phyloP scores from a whole-genome alignment of 768 basidiomycete genomes.

The Coprinopsis cinerea region DNA sequence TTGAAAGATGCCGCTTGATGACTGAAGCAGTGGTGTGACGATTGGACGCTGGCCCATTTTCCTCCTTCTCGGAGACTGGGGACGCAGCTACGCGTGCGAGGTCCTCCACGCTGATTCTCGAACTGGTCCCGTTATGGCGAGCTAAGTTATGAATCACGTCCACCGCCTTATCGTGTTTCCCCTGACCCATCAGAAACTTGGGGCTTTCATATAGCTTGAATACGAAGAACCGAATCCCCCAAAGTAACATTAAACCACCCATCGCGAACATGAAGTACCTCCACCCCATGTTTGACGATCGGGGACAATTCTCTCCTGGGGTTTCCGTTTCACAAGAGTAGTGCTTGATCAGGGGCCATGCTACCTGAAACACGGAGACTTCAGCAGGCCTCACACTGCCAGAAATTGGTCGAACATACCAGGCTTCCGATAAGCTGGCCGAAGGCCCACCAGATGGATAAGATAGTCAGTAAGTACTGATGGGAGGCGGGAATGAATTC shows the following conservation, averaged over 20 bases:
- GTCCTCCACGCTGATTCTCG: conserved; percentile 43
- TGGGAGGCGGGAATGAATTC: conserved; percentile 69
- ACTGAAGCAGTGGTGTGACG: no score
- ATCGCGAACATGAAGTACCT: conserved; percentile 68
- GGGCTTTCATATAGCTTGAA: conserved; percentile 71
- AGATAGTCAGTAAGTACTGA: conserved; percentile 68
- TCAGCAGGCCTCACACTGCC: neutral
- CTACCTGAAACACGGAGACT: conserved; percentile 35
- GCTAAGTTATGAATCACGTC: conserved; percentile 59
- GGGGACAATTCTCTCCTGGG: conserved; percentile 30
- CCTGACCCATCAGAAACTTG: conserved; percentile 70
- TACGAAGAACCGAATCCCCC: conserved; percentile 40
- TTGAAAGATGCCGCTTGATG: conserved; percentile 30
- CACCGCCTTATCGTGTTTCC: conserved; percentile 57
- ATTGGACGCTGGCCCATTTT: neutral
- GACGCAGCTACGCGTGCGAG: conserved; percentile 24
- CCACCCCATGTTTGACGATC: conserved; percentile 63
- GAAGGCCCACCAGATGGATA: conserved; percentile 79
- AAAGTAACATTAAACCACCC: conserved; percentile 68
- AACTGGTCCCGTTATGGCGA: conserved; percentile 48
- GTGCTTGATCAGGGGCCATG: conserved; percentile 69
- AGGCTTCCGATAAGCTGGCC: conserved; percentile 61
- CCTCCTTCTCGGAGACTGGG: neutral
- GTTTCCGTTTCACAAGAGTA: conserved; percentile 48
- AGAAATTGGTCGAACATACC: conserved; percentile 14